A percentile compares a stretch with the other conserved stretches of the same genome.
These are phyloP conservation scores for Plantago ovata DNA, from an alignment of 257 asterid species.

Conservation along the genomic window DNA sequence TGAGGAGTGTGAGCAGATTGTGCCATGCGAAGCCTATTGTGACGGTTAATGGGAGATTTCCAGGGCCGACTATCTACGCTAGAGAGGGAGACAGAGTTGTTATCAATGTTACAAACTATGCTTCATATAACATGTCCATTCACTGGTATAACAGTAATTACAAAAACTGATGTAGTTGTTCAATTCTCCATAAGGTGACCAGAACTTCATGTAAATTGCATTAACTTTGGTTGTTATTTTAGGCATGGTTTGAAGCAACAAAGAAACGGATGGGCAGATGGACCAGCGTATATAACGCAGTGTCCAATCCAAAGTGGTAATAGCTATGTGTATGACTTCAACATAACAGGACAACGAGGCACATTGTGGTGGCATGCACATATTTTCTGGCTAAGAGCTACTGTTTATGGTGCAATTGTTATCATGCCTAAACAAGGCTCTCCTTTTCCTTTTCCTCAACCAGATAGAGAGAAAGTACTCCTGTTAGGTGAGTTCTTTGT, in stretches of 20 bases:
- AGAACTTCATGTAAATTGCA: not conserved
- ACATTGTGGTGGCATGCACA: constrained; percentile 83
- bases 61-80: constrained; percentile 58
- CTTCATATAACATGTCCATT: constrained; percentile 57
- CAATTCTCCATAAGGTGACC: not conserved
- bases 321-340: constrained; percentile 54
- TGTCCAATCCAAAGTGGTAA: constrained; percentile 57
- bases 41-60: constrained; percentile 55
- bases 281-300: constrained; percentile 63
- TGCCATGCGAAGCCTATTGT: constrained; percentile 71
- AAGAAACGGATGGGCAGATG: constrained; percentile 69
- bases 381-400: constrained; percentile 65
- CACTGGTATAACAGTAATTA: constrained; percentile 39
- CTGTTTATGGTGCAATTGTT: constrained; percentile 55
- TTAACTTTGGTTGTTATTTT: not conserved
- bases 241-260: constrained; percentile 70
- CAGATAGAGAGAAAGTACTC: constrained; percentile 43
- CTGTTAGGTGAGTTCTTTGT: constrained; percentile 38
- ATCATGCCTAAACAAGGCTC: constrained; percentile 45
- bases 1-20: constrained; percentile 52
- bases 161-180: not conserved
- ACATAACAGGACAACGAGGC: constrained; percentile 64
- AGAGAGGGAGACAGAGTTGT: constrained; percentile 53
- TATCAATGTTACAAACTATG: constrained; percentile 54
- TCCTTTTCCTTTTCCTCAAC: constrained; percentile 49